These are phyloP conservation scores for Aspergillus sp. DNA, from an alignment of 2,329 filamentous ascomycete genomes.

Conservation along the genomic window DNA sequence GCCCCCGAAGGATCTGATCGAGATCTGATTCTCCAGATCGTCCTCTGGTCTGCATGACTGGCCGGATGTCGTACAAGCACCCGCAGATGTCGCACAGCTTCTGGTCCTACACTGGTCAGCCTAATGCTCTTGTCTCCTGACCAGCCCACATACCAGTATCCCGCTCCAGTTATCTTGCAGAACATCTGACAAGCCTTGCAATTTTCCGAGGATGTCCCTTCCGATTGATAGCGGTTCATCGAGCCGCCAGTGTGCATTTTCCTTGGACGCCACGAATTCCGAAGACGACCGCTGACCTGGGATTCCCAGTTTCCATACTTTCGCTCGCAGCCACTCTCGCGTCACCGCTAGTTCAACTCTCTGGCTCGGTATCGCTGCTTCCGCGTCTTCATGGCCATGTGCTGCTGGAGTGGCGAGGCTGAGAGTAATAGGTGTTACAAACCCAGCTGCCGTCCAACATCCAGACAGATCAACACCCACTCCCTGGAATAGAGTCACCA, in stretches of 20 bases:
- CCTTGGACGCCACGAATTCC: background rate
- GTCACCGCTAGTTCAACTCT: background rate
- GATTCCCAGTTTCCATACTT: constrained; percentile 2
- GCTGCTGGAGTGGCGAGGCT: background rate
- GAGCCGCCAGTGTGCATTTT: background rate
- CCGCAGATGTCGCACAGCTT: constrained; percentile 8
- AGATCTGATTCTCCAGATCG: background rate
- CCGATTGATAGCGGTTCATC: constrained; percentile 1
- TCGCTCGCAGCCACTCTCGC: background rate
- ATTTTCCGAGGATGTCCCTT: background rate
- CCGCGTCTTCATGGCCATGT: background rate
- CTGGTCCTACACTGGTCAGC: constrained; percentile 3
- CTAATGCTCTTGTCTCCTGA: constrained; percentile 1
- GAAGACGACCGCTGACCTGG: background rate
- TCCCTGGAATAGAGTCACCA: background rate
- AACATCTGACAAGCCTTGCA: background rate
- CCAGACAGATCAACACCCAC: constrained; percentile 1
- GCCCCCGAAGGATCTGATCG: background rate
- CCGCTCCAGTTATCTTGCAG: background rate
- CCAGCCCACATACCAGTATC: background rate
- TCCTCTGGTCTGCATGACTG: background rate
- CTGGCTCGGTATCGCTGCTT: background rate
- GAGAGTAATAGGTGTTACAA: constrained; percentile 4
- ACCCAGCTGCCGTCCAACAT: constrained; percentile 5
- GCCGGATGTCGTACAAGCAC: constrained; percentile 3